Base-by-base conservation (phyloP, 106 monocot genomes). In the Dioscorea alata region DNA sequence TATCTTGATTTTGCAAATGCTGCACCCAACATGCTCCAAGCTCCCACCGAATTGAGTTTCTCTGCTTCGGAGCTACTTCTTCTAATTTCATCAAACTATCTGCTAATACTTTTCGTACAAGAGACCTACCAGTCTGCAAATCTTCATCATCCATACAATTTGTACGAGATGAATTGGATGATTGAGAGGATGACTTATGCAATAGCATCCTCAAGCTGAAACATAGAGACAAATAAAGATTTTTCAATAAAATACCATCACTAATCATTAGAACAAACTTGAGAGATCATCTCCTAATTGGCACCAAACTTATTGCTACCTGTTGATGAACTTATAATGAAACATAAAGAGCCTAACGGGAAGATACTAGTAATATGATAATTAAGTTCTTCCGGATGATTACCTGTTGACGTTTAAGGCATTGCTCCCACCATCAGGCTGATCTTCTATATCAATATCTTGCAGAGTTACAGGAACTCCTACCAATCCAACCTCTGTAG, bases 1-100 rank as follows among this genome's bases (percentile, higher is more conserved):
- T 73, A 68, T 70, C 70, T 56, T 70, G 74, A 48, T 85, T 94
- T 63, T 92, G 88, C 68, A 96, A 69, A 76, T 92, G 89, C 49
- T 91, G 96, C 42, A 92, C 80, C 96, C 96, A 96, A 78, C 96
- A 92, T 64, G 91, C 91, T 65, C 96, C 96, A 18, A 96, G 84
- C 66, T 96, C 96, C 96, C 96, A 96, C 62, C 91, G 82, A 50
- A 96, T 83, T 17, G 68, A 77, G 23, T 53, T 84, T 69, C 57
- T 84, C 54, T 73, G 60, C 51, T 75, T 77, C 17, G 25, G 66
- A 70, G 57, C 53, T 61, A 85, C 80, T 57, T 34, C 73, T 78
- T 90, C 74, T 72, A 90, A 67, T 75, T 79, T 94, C 50, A 14
- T 24, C 22, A 90, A 67, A 57, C 87, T 87, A 49, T 82, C 78